Conservation (phyloP, 2,329 filamentous ascomycete species). For the Penicillium sp. region DNA sequence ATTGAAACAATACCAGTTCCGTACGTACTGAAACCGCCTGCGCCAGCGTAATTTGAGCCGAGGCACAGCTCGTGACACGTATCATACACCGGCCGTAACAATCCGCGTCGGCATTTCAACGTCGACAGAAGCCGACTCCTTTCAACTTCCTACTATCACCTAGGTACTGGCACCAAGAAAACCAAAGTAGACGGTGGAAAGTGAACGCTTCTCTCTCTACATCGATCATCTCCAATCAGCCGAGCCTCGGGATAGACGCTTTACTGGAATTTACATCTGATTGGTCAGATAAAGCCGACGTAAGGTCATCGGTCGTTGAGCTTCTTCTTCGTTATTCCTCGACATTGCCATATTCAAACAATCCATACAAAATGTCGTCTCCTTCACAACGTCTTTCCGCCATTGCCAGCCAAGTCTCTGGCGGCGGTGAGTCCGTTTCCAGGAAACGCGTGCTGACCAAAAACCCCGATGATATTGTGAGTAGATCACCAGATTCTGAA, state of each 20-base stretch:
- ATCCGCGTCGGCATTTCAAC: slow-evolving; percentile 1
- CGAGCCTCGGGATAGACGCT: not conserved
- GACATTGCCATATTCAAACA: not conserved
- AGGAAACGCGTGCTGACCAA: slow-evolving; percentile 31
- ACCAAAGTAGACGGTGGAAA: too few species aligned
- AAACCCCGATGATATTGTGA: slow-evolving; percentile 38
- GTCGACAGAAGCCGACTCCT: not conserved
- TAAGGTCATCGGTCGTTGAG: too few species aligned
- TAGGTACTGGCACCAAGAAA: too few species aligned
- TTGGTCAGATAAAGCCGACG: too few species aligned
- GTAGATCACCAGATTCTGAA: slow-evolving; percentile 17
- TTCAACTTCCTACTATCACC: not conserved
- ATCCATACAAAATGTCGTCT: slow-evolving; percentile 30
- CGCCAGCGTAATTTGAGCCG: not conserved
- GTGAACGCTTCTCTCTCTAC: too few species aligned
- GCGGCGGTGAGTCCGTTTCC: slow-evolving; percentile 25
- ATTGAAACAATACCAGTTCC: not conserved
- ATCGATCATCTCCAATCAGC: not conserved
- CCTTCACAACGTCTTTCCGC: slow-evolving; percentile 37
- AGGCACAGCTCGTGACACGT: not conserved
- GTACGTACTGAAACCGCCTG: not conserved
- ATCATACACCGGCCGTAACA: slow-evolving; percentile 26
- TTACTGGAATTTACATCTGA: too few species aligned
- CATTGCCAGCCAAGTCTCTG: slow-evolving; percentile 39
- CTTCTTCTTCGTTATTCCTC: not conserved